Evolutionary conservation across 495 filamentous ascomycete genomes (phyloP).

Genomic region (Penicillium verhagenii): DNA sequence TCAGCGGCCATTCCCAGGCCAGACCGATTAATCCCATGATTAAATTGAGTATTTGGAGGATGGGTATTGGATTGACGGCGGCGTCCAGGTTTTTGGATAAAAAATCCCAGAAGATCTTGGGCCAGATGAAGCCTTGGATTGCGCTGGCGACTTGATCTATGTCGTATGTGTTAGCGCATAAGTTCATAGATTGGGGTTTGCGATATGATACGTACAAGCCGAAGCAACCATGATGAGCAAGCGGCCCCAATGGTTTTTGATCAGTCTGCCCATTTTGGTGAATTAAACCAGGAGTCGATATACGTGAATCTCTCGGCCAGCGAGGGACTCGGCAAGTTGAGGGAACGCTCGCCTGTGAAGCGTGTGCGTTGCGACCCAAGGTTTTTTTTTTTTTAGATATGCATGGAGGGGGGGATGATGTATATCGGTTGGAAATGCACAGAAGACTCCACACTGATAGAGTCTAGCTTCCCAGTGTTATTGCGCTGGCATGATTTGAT

Average conservation of each 20-base stretch:
- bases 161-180: background rate
- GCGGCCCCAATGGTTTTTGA: conserved; percentile 98
- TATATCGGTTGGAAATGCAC: background rate
- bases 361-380: background rate
- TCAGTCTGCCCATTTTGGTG: conserved; percentile 83
- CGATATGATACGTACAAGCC: conserved; percentile 59
- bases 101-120: conserved; percentile 99
- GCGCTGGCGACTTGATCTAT: conserved; percentile 83
- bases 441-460: background rate
- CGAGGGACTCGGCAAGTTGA: conserved; percentile 19
- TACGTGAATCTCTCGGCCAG: conserved; percentile 30
- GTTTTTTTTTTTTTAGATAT: background rate
- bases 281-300: conserved; percentile 1
- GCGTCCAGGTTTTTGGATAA: conserved; percentile 85
- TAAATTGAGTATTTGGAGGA: conserved; percentile 93
- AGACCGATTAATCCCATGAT: conserved; percentile 78
- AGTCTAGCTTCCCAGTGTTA: background rate
- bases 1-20: conserved; percentile 90
- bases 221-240: conserved; percentile 86
- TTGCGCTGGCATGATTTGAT: conserved; percentile 14
- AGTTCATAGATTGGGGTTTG: background rate
- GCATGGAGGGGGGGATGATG: background rate
- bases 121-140: conserved; percentile 93
- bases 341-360: background rate
- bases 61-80: conserved; percentile 81